Evolutionary conservation across 2,329 filamentous ascomycete genomes (phyloP), one percentile per base, ranked within the genome.

Genomic region (Exophiala aquamarina): DNA sequence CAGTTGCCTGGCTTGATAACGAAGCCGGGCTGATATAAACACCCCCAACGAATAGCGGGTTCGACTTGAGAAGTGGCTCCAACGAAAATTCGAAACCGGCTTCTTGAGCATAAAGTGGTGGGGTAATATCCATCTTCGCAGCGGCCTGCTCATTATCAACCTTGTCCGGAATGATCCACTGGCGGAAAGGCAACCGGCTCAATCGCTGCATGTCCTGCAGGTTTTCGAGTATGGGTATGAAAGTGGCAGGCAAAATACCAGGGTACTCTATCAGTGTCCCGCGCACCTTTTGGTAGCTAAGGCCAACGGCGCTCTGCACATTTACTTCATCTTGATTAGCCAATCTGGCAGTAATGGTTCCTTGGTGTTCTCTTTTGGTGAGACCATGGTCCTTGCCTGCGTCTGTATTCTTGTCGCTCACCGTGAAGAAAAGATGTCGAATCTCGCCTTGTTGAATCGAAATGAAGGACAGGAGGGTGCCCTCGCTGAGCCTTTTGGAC

Each of bases 11-110:
- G 14, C 33, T 40, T 18, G 28, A 9, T 20, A 19, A 17, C n/a
- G 40, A 43, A 18, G 29, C 14, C 15, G 40, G 40, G 18, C 35
- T 13, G 44, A 42, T 42, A 34, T 49, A 47, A 23, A 63, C 38
- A 41, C 60, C 50, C 8, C 8, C 8, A 15, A 7, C 32, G 14
- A 8, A 15, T 9, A 15, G 32, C 14, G 8, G 8, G n/a, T 20
- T 18, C 21, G 26, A 6, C 28, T 34, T 43, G 28, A 43, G 40
- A 10, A 58, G 17, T 9, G 48, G 15, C 6, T 47, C 55, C 43
- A 81, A 56, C 26, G 74, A 58, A 47, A 78, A 85, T 1, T 48
- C 56, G 54, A 85, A 86, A 0, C 68, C 72, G 2, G 63, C 59
- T 11, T 62, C 63, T 0, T 64, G 64, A 0, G 79, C 67, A 52